Evolutionary conservation across 2,329 filamentous ascomycete genomes (phyloP).

Genomic region (Shiraia bambusicola): DNA sequence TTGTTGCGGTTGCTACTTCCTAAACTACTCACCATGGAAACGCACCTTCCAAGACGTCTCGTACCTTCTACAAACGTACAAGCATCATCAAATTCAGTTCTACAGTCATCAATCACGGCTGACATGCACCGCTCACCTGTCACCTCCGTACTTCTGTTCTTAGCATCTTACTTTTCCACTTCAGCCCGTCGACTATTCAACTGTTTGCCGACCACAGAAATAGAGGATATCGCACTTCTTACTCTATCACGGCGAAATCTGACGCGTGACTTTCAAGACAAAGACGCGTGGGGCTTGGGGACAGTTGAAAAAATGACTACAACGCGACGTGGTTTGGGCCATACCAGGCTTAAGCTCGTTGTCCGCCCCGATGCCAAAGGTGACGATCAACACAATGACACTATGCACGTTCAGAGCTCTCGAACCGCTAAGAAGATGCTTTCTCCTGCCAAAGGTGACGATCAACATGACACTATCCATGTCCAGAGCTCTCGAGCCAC

Average conservation of each 20-base stretch:
- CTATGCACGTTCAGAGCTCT: background rate
- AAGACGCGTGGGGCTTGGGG: background rate
- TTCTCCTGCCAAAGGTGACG: background rate
- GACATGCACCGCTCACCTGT: background rate
- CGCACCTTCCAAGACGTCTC: slow-evolving; percentile 10
- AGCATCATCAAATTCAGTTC: slow-evolving; percentile 7
- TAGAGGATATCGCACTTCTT: no score
- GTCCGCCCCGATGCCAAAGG: background rate
- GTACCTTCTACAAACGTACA: slow-evolving; percentile 18
- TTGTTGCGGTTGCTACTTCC: slow-evolving; percentile 11
- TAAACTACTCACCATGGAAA: background rate
- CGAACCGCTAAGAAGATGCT: background rate
- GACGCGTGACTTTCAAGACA: no score
- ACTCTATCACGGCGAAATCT: no score
- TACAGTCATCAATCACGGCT: background rate
- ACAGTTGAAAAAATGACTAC: slow-evolving; percentile 8
- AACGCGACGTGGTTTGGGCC: slow-evolving; percentile 12
- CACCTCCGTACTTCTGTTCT: background rate
- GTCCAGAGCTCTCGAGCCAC: background rate
- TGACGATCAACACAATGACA: background rate
- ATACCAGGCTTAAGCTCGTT: background rate
- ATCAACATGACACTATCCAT: background rate
- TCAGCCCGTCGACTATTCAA: background rate
- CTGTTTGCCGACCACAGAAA: background rate
- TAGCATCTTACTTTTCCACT: background rate